Percentiles rank a stretch among this genome's conserved stretches.
These are phyloP conservation scores for Corniculantispora saksenae DNA, from an alignment of 2,329 filamentous ascomycete genomes.

Conservation along the genomic window DNA sequence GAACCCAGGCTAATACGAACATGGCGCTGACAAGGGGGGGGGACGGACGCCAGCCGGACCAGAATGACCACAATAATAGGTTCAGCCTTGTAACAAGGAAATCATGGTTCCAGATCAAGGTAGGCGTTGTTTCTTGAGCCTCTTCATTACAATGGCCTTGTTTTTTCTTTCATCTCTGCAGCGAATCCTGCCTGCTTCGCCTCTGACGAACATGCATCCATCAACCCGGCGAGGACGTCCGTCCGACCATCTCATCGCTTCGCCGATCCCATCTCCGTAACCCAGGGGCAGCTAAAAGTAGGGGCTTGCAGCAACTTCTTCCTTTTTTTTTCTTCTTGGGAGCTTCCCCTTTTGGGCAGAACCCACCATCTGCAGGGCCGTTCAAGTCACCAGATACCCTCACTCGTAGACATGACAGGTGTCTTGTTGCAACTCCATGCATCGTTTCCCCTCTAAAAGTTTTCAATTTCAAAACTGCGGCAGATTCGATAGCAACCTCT, in stretches of 20 bases:
- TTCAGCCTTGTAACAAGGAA: too few relatives aligned
- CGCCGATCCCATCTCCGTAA: constrained; percentile 13
- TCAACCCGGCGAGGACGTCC: too few relatives aligned
- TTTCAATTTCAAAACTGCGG: background rate
- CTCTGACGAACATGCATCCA: too few relatives aligned
- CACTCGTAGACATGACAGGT: too few relatives aligned
- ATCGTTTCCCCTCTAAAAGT: background rate
- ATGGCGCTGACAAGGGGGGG: background rate
- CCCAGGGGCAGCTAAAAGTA: background rate
- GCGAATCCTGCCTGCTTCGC: too few relatives aligned
- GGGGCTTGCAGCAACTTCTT: background rate
- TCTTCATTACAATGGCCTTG: too few relatives aligned
- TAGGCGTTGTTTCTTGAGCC: too few relatives aligned
- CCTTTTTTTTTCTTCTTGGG: background rate
- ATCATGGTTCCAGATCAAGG: too few relatives aligned
- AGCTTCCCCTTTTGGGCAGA: background rate
- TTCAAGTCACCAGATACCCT: background rate
- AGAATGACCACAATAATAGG: too few relatives aligned
- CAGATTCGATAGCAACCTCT: background rate
- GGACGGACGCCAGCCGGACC: too few relatives aligned
- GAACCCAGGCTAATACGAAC: constrained; percentile 7
- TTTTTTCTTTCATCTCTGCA: too few relatives aligned
- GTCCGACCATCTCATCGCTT: background rate
- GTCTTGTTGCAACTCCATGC: too few relatives aligned
- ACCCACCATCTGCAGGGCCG: background rate